These are phyloP conservation scores for Phytophthora melonis DNA, from an alignment of 352 stramenopile genomes.

Conservation along the genomic window DNA sequence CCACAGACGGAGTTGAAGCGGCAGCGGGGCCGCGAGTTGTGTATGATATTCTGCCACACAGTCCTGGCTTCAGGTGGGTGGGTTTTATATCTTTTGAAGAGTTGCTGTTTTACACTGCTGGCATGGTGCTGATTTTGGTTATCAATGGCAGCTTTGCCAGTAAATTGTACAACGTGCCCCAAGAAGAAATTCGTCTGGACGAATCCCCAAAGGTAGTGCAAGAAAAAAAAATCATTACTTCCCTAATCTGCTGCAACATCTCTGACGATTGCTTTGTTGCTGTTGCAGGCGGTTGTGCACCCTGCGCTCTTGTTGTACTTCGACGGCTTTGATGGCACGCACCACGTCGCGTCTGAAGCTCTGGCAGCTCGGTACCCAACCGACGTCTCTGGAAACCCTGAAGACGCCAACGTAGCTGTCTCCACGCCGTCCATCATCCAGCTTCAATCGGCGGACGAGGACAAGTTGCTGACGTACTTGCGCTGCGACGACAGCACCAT, in stretches of 20 bases:
- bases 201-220: slow-evolving; percentile 51
- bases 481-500: slow-evolving; percentile 73
- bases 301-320: slow-evolving; percentile 80
- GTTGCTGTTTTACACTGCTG: too few relatives aligned
- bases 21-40: slow-evolving; percentile 52
- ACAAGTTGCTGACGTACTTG: slow-evolving; percentile 70
- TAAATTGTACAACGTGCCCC: slow-evolving; percentile 65
- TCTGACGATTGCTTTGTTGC: neutral
- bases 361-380: slow-evolving; percentile 72
- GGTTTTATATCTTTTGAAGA: neutral
- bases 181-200: slow-evolving; percentile 59
- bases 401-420: slow-evolving; percentile 12
- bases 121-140: neutral
- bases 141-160: slow-evolving; percentile 50
- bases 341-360: slow-evolving; percentile 67
- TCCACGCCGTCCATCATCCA: slow-evolving; percentile 73
- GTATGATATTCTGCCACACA: slow-evolving; percentile 80
- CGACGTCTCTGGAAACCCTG: slow-evolving; percentile 39
- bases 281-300: slow-evolving; percentile 61
- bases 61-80: slow-evolving; percentile 52
- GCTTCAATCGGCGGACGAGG: slow-evolving; percentile 75
- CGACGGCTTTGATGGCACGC: slow-evolving; percentile 70
- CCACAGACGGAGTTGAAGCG: slow-evolving; percentile 39
- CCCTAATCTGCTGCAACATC: neutral
- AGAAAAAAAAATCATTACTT: neutral